Evolutionary conservation across 192 early-diverging fungal genomes (phyloP).

Genomic region (Borealophlyctis nickersoniae): DNA sequence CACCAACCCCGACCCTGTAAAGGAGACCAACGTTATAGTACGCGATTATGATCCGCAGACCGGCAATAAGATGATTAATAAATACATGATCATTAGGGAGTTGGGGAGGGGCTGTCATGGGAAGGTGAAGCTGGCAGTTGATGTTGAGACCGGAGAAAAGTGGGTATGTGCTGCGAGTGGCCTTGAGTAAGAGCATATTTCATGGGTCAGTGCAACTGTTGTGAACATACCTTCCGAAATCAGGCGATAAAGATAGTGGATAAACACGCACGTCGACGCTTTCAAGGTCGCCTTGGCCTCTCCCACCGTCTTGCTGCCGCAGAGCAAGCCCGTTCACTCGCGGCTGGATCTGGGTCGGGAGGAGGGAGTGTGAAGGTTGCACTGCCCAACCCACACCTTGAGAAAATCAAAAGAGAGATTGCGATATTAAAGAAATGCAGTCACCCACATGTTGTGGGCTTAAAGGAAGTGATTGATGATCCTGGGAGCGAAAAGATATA

Average conservation of each 20-base stretch:
- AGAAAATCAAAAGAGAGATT: constrained; percentile 93
- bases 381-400: constrained; percentile 56
- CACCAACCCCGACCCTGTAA: constrained; percentile 61
- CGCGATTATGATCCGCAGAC: constrained; percentile 79
- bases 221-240: neutral
- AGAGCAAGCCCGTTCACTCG: constrained; percentile 12
- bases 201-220: neutral
- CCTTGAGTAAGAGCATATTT: neutral
- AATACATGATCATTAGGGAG: constrained; percentile 87
- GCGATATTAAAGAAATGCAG: constrained; percentile 93
- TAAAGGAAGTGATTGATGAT: constrained; percentile 95
- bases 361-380: constrained; percentile 41
- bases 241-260: constrained; percentile 72
- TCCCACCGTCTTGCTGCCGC: constrained; percentile 39
- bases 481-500: constrained; percentile 88
- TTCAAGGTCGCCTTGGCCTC: constrained; percentile 42
- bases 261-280: constrained; percentile 54
- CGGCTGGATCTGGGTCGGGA: constrained; percentile 24
- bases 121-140: constrained; percentile 88
- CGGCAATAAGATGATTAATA: constrained; percentile 94
- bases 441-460: constrained; percentile 86
- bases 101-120: constrained; percentile 93
- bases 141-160: constrained; percentile 73
- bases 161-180: constrained; percentile 71
- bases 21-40: constrained; percentile 80